A percentile compares a stretch with the other conserved stretches of the same genome.
Evolutionary conservation across 148 eudicot species (phyloP).

Genomic region (Fallopia convolvulus): DNA sequence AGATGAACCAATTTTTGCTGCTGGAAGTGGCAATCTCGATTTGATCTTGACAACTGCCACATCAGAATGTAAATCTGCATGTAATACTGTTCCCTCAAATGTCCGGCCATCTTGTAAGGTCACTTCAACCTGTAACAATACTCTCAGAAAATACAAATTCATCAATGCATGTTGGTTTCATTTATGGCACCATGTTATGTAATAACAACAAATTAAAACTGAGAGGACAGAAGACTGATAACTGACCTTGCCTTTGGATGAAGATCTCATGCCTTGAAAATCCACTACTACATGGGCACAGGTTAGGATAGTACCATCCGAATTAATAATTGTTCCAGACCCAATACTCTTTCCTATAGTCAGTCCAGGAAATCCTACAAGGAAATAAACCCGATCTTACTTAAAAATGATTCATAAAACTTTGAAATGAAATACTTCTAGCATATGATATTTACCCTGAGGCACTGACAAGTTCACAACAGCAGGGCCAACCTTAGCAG

Average conservation of each 20-base stretch:
- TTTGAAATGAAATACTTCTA: conserved; percentile 1
- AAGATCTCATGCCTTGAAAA: conserved; percentile 47
- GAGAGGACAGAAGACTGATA: not conserved
- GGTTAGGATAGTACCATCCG: conserved; percentile 64
- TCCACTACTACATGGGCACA: conserved; percentile 69
- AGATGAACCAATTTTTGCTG: conserved; percentile 75
- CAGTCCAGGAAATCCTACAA: conserved; percentile 57
- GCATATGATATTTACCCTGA: conserved; percentile 32
- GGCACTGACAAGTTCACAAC: conserved; percentile 84
- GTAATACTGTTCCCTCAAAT: conserved; percentile 79
- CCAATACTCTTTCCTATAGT: conserved; percentile 63
- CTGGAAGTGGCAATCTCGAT: conserved; percentile 79
- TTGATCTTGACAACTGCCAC: conserved; percentile 79
- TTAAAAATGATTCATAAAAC: not conserved
- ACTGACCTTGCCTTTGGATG: conserved; percentile 71
- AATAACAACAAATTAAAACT: not conserved
- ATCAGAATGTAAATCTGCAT: conserved; percentile 94
- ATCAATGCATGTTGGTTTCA: not conserved
- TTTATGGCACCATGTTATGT: not conserved
- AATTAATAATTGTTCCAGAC: conserved; percentile 62
- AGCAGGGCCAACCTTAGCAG: conserved; percentile 88
- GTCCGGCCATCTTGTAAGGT: conserved; percentile 93
- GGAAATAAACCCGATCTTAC: not conserved
- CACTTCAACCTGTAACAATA: conserved; percentile 64
- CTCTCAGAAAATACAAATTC: not conserved